These are phyloP conservation scores for Dothideomycetidae sp. DNA, from an alignment of 2,329 filamentous ascomycete genomes.

Conservation along the genomic window DNA sequence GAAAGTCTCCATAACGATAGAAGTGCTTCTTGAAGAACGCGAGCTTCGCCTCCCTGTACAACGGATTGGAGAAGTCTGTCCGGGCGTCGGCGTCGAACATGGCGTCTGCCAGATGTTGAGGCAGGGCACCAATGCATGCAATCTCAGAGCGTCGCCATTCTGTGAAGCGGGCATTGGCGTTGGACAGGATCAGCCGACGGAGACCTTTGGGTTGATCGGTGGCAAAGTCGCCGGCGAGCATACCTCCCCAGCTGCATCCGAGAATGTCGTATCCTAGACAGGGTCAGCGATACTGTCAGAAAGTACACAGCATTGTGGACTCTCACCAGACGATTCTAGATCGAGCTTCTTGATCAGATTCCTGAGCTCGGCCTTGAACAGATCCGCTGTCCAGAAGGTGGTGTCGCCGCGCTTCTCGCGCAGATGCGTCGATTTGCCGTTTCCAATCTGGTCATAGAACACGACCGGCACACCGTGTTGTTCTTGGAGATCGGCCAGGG, in stretches of 20 bases:
- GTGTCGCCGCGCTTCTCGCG: conserved; percentile 31
- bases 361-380: conserved; percentile 37
- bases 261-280: conserved; percentile 31
- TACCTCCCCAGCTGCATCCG: conserved; percentile 41
- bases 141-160: conserved; percentile 18
- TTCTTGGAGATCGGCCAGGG: conserved; percentile 27
- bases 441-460: conserved; percentile 42
- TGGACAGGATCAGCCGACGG: conserved; percentile 24
- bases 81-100: conserved; percentile 17
- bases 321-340: conserved; percentile 20
- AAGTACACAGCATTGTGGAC: not conserved
- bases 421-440: conserved; percentile 36
- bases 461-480: conserved; percentile 31
- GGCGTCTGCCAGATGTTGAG: conserved; percentile 19
- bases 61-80: conserved; percentile 12
- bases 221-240: conserved; percentile 34
- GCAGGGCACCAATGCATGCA: conserved; percentile 17
- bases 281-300: too few relatives aligned
- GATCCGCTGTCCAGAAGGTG: conserved; percentile 33
- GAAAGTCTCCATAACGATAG: conserved; percentile 11
- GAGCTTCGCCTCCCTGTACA: conserved; percentile 12
- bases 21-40: conserved; percentile 12
- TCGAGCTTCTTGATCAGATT: conserved; percentile 32
- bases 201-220: conserved; percentile 24
- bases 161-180: conserved; percentile 19